Evolutionary conservation across 192 early-diverging fungal genomes (phyloP), one percentile per base, ranked within the genome.

Genomic region (Umbelopsis sp.): DNA sequence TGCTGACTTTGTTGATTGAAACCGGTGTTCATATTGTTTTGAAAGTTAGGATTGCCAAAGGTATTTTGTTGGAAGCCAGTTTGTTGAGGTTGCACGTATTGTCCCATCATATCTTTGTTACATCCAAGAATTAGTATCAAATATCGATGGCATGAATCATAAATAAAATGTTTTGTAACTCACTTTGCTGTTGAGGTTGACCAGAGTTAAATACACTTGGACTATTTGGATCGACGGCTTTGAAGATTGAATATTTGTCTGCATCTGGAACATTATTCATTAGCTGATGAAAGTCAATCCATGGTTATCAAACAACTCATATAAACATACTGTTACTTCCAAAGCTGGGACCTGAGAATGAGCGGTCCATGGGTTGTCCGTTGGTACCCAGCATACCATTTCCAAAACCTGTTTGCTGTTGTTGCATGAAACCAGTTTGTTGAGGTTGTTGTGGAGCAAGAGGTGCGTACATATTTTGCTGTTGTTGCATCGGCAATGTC

Each of bases 231-330:
- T 68, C 53, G 7, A 77, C 52, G 6, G 43, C 52, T 34, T 73
- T 77, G 47, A 77, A 77, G 45, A 77, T 72, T 24, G 76, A 71
- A 65, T 77, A 77, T 50, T 68, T 71, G 53, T 77, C 76, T 34
- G 25, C 26, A 62, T 22, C 56, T 62, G 31, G 4, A 62, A 62
- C 17, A 31, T 45, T 65, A 73, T 24, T 68, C 29, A 3, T 77
- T 41, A 66, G 52, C 5, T 43, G 9, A 34, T 16, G 11, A 56
- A 47, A 62, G 16, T 49, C 45, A n/a, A 73, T n/a, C n/a, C n/a
- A n/a, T n/a, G n/a, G n/a, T n/a, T n/a, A n/a, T n/a, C n/a, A 34
- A 29, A 53, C 8, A 65, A 50, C 25, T 32, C 38, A 41, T 41
- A 41, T 41, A 41, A 6, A 45, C 62, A 21, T 16, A 51, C 45